Base-by-base conservation (phyloP, 2,329 filamentous ascomycete genomes). In the Emergomyces pasteurianus region DNA sequence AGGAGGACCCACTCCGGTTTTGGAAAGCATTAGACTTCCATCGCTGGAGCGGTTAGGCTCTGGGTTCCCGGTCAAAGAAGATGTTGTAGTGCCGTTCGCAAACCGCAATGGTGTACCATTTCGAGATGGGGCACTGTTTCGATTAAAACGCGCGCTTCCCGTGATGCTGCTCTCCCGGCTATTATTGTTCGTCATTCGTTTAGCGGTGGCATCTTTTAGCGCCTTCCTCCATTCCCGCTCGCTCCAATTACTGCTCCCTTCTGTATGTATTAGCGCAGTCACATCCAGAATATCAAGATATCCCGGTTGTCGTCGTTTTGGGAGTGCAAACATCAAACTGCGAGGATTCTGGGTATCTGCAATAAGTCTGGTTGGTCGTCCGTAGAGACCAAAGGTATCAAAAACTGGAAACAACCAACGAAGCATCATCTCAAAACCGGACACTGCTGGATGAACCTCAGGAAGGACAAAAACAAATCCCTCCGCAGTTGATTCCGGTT, bases 391-490 rank as follows among this genome's bases (percentile, higher is more conserved):
- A 73, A 96, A 99, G 0, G 90, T 90, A 72, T 99, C 94, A 79
- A 90, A 99, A 0, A 91, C 89, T 0, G 94, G 94, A 72, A 99
- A 95, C 14, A 99, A 79, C 77, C 89, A 96, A 53, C 90, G 85
- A 40, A 99, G 80, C 81, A 99, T 87, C 81, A 95, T 96, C 73
- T 97, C 94, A 67, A 97, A 96, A 0, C 94, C 94, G 60, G 85
- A 89, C 14, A 99, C 88, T 21, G 90, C 92, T n/a, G 92, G 87
- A 69, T 90, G 90, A 1, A 88, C 84, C 73, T 99, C 94, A 3
- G 94, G 94, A 92, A 99, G 96, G 66, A 97, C 86, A 70, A 99
- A 99, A 4, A 99, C 90, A 68, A 96, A 96, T 0, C 94, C 94
- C 72, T 99, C 94, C 9, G 89, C 54, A 21, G 58, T 56, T 9